Percentiles rank a stretch among this genome's conserved stretches.
These are phyloP conservation scores for Claviceps fusiformis DNA, from an alignment of 2,329 filamentous ascomycete species.

Conservation along the genomic window DNA sequence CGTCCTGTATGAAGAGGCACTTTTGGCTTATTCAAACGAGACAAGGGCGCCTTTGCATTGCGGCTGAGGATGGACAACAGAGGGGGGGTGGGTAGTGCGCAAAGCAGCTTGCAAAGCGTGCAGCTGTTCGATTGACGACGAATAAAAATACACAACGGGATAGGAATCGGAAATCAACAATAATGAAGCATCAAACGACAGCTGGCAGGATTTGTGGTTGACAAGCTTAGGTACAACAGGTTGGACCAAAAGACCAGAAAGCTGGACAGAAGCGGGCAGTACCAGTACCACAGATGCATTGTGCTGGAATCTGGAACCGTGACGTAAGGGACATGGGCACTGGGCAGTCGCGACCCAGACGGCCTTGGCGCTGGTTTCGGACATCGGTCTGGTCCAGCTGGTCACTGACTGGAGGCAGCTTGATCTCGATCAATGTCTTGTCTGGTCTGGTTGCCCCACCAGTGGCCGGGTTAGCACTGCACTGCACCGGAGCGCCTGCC, in stretches of 20 bases:
- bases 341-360: background rate
- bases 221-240: background rate
- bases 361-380: background rate
- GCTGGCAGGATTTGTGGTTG: background rate
- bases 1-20: background rate
- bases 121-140: background rate
- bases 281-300: background rate
- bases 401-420: background rate
- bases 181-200: background rate
- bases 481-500: too few relatives aligned
- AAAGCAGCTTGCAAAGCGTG: background rate
- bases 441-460: background rate
- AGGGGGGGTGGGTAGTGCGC: background rate
- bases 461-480: background rate
- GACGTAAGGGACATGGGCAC: background rate
- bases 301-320: background rate
- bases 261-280: background rate
- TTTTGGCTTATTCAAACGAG: background rate
- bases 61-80: background rate
- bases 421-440: background rate
- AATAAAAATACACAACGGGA: background rate
- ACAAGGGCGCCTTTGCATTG: background rate
- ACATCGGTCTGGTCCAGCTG: background rate
- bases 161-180: conserved; percentile 1
- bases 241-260: background rate